Evolutionary conservation across 1,284 basidiomycete genomes (phyloP).

Genomic region (Cutaneotrichosporon daszewskae): DNA sequence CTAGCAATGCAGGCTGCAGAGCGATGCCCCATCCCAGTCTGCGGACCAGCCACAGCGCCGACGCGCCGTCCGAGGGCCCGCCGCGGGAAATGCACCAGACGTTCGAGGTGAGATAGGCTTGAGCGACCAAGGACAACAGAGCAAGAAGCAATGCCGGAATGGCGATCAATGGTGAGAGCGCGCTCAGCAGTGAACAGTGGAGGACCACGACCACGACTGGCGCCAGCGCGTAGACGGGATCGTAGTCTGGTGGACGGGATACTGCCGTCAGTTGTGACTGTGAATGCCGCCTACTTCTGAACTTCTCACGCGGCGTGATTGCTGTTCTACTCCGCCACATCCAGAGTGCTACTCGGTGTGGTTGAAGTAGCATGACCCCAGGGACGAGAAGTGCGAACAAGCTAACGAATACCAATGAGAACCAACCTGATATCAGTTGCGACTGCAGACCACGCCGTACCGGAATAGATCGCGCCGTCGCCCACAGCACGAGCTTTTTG

Average conservation of each 20-base stretch:
- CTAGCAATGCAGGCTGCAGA: constrained; percentile 66
- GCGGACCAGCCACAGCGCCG: constrained; percentile 67
- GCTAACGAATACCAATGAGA: constrained; percentile 58
- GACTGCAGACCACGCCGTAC: constrained; percentile 51
- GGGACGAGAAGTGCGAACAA: constrained; percentile 66
- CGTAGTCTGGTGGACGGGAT: constrained; percentile 64
- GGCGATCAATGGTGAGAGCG: constrained; percentile 70
- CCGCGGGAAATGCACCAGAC: constrained; percentile 65
- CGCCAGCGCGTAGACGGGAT: constrained; percentile 60
- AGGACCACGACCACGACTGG: constrained; percentile 63
- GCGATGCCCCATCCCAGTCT: constrained; percentile 52
- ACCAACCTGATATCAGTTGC: constrained; percentile 30
- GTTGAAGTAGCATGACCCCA: constrained; percentile 64
- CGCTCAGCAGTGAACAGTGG: constrained; percentile 61
- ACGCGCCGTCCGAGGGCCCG: constrained; percentile 60
- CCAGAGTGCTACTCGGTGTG: constrained; percentile 57
- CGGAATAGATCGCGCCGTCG: constrained; percentile 65
- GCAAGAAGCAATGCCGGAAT: constrained; percentile 63
- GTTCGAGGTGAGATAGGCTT: constrained; percentile 67
- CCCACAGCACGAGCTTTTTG: constrained; percentile 54
- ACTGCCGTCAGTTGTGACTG: constrained; percentile 49
- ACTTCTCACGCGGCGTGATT: constrained; percentile 68
- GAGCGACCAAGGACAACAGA: constrained; percentile 63
- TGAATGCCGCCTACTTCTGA: constrained; percentile 56
- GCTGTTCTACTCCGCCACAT: constrained; percentile 55